Evolutionary conservation across 2,329 filamentous ascomycete species (phyloP), one percentile per base, ranked within the genome.

Genomic region (Annulohypoxylon truncatum): DNA sequence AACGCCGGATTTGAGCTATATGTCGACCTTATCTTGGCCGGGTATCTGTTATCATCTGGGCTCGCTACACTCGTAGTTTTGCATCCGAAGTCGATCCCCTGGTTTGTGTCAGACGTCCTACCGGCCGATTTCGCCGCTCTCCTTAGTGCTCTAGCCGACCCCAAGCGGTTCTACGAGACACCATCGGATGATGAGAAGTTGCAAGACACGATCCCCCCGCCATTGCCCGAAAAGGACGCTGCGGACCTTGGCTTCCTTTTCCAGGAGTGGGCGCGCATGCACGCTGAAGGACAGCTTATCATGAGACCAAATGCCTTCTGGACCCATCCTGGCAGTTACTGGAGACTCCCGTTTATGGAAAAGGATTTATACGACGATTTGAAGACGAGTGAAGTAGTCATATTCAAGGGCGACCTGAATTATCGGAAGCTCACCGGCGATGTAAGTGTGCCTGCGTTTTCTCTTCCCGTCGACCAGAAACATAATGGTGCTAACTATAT

Each of bases 331-430:
- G 93, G 93, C 2, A 93, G 92, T 75, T 99, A 91, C 82, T 98
- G 96, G 94, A 87, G 94, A 29, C 79, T 99, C 64, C 94, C 94
- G 0, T 79, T 83, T 12, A 84, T 88, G 22, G 92, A 89, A 1
- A 86, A 88, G 2, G 84, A 86, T 26, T 81, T 99, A 10, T 85
- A 88, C 55, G 85, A 92, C 5, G 95, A 98, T 75, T 80, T 99
- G 60, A 90, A 94, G 82, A 81, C 88, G 66, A 92, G 92, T 70
- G 92, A 97, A 78, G 83, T 99, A 15, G 93, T 97, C 10, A 89
- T 99, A 60, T 98, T 98, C 84, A 99, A 99, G 83, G 96, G 96
- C 2, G 96, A 99, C 77, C 78, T 99, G 72, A 99, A 99, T 81
- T 99, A 98, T 79, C 86, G 96, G 66, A 99, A 99, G 79, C 79